Base-by-base conservation (phyloP, 106 monocot genomes). In the Platanthera guangdongensis region DNA sequence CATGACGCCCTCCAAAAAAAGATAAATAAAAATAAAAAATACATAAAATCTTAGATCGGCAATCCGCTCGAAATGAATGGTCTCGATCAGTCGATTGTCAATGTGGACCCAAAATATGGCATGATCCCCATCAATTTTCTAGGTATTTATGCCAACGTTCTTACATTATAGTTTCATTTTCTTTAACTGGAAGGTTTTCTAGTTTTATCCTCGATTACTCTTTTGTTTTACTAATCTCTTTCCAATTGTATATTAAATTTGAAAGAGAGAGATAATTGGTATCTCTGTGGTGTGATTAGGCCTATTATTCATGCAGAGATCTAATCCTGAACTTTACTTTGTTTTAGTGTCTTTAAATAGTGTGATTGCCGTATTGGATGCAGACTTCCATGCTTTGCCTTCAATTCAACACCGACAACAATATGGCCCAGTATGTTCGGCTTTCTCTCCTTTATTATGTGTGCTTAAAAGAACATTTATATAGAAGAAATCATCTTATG, bases 351-450 rank as follows among this genome's bases (percentile, higher is more conserved):
- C 97, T 75, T 81, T 99, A 68, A 85, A 99, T 76, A 92, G 94
- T 77, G 94, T 94, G 75, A 92, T 99, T 76, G 97, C 94, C 48
- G 89, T 92, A 18, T 80, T 99, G 89, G 97, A 99, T 83, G 97
- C 94, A 19, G 97, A 99, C 81, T 99, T 99, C 78, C 97, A 99
- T 81, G 82, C 87, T 78, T 86, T 99, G 79, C 90, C 94, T 11
- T 82, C 94, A 74, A 83, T 83, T 77, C 92, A 99, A 57, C 92
- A 92, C 62, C 87, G 97, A 32, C 97, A 99, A 57, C 92, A 92
- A 79, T 88, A 94, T 86, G 89, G 94, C 52, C 89, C 97, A 77
- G 97, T 99, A 94, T 74, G 91, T 81, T 62, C 30, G 57, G 51
- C 32, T 81, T 47, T 46, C 47, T 67, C 68, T 68, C 32, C 13